Evolutionary conservation across 805 yeast species (phyloP), one percentile per base, ranked within the genome.

Genomic region (Blastobotrys peoriensis): DNA sequence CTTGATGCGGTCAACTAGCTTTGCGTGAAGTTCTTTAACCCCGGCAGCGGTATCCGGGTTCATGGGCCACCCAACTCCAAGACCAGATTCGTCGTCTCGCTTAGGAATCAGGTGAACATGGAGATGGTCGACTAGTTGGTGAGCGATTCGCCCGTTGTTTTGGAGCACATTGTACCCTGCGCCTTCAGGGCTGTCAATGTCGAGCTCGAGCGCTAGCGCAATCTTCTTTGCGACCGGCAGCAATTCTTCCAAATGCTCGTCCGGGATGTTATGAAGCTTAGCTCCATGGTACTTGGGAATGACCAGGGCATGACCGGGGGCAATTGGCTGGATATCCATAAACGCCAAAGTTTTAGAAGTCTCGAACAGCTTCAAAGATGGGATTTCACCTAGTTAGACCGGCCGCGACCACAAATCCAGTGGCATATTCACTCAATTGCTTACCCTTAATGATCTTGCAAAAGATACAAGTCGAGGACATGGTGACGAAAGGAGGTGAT

Each of bases 301-400:
- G 45, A 91, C 79, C 57, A 91, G 69, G 25, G 91, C 78, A 63
- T 91, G 98, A 21, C 95, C 96, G 57, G 78, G 76, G 6, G 95
- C 71, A 15, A 91, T 85, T 50, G 98, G 98, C 56, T 87, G 93
- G 60, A 91, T 89, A 60, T 91, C 98, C 57, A 93, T 71, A 64
- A 91, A 93, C 0, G 98, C 86, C 42, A 60, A 60, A n/a, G 86
- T 67, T 56, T 75, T 73, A 48, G 82, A 73, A n/a, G 97, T 86
- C 65, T 91, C 98, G 58, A 84, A 74, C 50, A 91, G 68, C 64
- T 91, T 93, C 71, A 86, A 79, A 1, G 94, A 85, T 27, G 98
- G 98, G 60, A 91, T 93, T 57, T 93, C 97, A 45, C 96, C 94
- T 78, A n/a, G n/a, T n/a, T n/a, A n/a, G n/a, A n/a, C n/a, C n/a